Conservation (phyloP, 176 grass and related monocot species). For the Aegilops sharonensis region DNA sequence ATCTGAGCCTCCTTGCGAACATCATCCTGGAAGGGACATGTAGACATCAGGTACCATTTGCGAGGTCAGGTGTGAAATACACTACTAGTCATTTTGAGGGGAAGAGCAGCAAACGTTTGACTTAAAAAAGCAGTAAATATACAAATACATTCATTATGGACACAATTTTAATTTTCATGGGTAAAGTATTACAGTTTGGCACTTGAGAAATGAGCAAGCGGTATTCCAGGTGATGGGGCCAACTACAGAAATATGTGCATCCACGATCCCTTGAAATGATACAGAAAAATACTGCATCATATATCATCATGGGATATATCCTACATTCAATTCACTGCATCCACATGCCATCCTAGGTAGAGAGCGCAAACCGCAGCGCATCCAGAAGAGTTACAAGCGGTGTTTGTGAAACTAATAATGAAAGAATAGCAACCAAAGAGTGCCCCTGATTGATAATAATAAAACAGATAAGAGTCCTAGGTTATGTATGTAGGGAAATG, state of each 20-base stretch:
- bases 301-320: not conserved
- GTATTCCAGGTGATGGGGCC: not conserved
- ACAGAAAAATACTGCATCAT: not conserved
- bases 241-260: not conserved
- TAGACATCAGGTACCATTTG: not conserved
- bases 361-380: not conserved
- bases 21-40: slow-evolving; percentile 69
- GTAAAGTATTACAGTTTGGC: not conserved
- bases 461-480: not conserved
- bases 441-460: not conserved
- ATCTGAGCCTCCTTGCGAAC: slow-evolving; percentile 85
- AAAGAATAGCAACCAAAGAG: not conserved
- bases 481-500: not conserved
- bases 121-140: not conserved
- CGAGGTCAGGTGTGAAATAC: not conserved
- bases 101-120: not conserved
- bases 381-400: not conserved
- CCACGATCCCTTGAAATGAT: not conserved
- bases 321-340: not conserved
- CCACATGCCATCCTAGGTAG: not conserved
- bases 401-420: not conserved
- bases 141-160: not conserved
- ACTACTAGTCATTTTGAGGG: not conserved
- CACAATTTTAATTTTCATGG: not conserved
- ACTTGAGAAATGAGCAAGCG: not conserved